These are phyloP conservation scores for Oryza coarctata DNA, from an alignment of 176 grass and related monocot genomes.

Conservation along the genomic window DNA sequence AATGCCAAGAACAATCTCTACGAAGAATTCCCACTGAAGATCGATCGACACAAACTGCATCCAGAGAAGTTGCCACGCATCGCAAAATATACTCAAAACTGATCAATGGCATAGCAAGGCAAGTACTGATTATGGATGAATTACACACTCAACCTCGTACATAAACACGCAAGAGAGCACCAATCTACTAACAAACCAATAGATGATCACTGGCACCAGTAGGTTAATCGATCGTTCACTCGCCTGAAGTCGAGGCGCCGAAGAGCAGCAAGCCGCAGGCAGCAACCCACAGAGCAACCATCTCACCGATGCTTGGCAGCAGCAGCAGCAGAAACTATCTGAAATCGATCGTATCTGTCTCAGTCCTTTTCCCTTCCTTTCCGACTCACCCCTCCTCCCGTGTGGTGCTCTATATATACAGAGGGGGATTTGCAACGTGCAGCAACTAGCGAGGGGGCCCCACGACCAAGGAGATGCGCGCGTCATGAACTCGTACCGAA, in stretches of 20 bases:
- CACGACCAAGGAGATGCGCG: neutral
- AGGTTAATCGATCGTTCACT: neutral
- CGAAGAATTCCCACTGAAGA: neutral
- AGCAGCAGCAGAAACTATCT: neutral
- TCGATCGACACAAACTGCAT: neutral
- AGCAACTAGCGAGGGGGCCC: neutral
- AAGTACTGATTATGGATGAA: neutral
- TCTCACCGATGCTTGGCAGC: neutral
- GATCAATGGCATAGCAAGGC: neutral
- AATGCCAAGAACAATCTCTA: neutral
- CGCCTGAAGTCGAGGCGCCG: conserved; percentile 29
- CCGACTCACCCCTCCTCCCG: neutral
- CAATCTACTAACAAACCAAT: neutral
- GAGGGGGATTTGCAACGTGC: neutral
- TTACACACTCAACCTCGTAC: neutral
- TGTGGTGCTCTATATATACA: conserved; percentile 20
- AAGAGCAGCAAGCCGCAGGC: conserved; percentile 35
- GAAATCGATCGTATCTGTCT: neutral
- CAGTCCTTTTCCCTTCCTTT: neutral
- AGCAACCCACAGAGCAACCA: neutral
- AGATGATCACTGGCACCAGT: neutral
- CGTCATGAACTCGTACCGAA: neutral
- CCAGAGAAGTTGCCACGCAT: neutral
- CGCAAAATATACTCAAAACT: neutral
- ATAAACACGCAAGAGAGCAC: neutral